phyloP scores from a whole-genome alignment of 2,329 filamentous ascomycete species.

The Trichoderma sp. region DNA sequence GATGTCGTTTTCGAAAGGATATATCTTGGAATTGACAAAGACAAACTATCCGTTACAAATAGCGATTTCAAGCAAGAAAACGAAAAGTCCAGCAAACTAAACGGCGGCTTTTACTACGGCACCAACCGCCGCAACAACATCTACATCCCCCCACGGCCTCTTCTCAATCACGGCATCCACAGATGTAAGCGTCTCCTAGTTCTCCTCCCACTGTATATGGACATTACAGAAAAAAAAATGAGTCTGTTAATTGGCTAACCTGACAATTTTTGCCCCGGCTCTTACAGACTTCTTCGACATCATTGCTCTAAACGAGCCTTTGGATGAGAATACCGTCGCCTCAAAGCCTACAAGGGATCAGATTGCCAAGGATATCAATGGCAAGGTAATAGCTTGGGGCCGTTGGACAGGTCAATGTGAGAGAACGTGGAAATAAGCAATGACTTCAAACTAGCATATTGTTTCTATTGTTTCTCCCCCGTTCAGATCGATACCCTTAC shows the following conservation, averaged over 20 bases:
- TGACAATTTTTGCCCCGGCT: neutral
- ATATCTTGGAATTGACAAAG: constrained; percentile 25
- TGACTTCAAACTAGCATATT: neutral
- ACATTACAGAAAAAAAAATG: neutral
- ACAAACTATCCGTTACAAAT: constrained; percentile 23
- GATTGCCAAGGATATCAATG: constrained; percentile 41
- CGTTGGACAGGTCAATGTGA: constrained; percentile 46
- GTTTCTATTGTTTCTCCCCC: neutral
- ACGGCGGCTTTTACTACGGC: constrained; percentile 47
- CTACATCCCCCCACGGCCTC: constrained; percentile 45
- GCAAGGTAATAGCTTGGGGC: constrained; percentile 50
- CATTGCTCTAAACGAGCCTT: constrained; percentile 43
- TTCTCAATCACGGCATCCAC: constrained; percentile 50
- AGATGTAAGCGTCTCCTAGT: constrained; percentile 37
- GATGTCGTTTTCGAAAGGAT: constrained; percentile 18
- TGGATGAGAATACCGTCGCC: constrained; percentile 38
- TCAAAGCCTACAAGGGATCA: constrained; percentile 41
- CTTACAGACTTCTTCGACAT: constrained; percentile 46
- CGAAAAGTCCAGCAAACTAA: constrained; percentile 30
- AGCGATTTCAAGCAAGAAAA: constrained; percentile 37
- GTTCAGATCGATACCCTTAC: neutral
- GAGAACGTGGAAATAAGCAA: constrained; percentile 31
- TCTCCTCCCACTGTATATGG: fast-evolving
- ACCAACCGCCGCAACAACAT: constrained; percentile 38
- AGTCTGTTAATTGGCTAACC: constrained; percentile 10